phyloP scores from a whole-genome alignment of 176 grass and related monocot species.

The Dendrocalamus sinicus region DNA sequence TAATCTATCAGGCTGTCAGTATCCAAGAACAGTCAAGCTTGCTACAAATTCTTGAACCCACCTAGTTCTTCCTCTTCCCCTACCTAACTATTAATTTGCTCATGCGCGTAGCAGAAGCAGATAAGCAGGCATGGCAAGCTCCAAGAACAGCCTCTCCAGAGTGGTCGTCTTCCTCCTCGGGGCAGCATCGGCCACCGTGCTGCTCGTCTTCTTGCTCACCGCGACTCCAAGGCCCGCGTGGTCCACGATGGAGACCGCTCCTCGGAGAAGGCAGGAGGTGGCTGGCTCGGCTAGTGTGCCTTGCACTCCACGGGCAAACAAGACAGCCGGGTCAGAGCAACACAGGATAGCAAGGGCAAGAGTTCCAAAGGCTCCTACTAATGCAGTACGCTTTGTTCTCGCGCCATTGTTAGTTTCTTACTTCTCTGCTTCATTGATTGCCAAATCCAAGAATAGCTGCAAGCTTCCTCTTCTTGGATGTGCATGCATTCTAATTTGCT shows the following conservation, averaged over 20 bases:
- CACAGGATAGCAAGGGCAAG: not conserved
- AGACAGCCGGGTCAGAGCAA: not conserved
- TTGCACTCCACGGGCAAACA: not conserved
- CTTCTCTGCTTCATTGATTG: not conserved
- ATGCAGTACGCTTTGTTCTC: constrained; percentile 30
- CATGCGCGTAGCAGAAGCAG: too few species aligned
- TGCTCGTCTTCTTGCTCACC: constrained; percentile 50
- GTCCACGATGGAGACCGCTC: not conserved
- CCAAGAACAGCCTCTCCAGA: constrained; percentile 37
- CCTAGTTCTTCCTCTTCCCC: not conserved
- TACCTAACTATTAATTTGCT: not conserved
- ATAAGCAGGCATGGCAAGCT: constrained; percentile 31
- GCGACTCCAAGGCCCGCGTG: constrained; percentile 11
- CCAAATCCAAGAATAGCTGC: not conserved
- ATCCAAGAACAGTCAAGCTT: constrained; percentile 10
- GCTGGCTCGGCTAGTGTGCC: not conserved
- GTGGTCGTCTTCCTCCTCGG: constrained; percentile 48
- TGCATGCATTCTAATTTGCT: not conserved
- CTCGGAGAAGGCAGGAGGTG: not conserved
- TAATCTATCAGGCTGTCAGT: not conserved
- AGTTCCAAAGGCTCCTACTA: not conserved
- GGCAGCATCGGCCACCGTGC: constrained; percentile 40
- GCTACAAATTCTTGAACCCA: not conserved
- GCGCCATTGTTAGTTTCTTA: not conserved
- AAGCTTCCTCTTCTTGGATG: not conserved